phyloP scores from a whole-genome alignment of 192 early-diverging fungal genomes.

The Entomortierella chlamydospora region DNA sequence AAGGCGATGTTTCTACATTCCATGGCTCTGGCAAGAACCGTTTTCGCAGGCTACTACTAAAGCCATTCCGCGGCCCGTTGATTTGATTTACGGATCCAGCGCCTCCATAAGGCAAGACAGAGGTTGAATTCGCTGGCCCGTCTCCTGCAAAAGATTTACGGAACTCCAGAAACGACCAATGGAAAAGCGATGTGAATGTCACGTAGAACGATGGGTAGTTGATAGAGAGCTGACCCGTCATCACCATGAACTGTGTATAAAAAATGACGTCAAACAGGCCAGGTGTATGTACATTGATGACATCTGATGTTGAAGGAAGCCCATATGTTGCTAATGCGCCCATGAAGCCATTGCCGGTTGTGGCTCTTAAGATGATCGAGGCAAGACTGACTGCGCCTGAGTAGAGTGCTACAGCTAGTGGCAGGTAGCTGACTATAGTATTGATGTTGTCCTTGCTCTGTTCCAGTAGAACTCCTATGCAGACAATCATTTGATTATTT shows the following conservation, averaged over 20 bases:
- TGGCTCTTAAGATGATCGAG: slow-evolving; percentile 34
- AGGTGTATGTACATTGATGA: slow-evolving; percentile 59
- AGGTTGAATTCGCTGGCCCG: slow-evolving; percentile 38
- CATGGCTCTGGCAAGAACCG: background rate
- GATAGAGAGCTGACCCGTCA: slow-evolving; percentile 57
- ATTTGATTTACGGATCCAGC: slow-evolving; percentile 46
- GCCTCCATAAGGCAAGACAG: slow-evolving; percentile 36
- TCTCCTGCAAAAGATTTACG: slow-evolving; percentile 42
- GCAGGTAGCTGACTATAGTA: slow-evolving; percentile 30
- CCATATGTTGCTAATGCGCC: slow-evolving; percentile 38
- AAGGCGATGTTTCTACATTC: background rate
- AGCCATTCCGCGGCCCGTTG: background rate
- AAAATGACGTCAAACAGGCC: slow-evolving; percentile 64
- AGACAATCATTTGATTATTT: slow-evolving; percentile 26
- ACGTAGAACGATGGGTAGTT: slow-evolving; percentile 61
- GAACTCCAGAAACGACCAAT: slow-evolving; percentile 58
- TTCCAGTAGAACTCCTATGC: slow-evolving; percentile 32
- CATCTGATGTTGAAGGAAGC: slow-evolving; percentile 17
- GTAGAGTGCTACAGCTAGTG: slow-evolving; percentile 34
- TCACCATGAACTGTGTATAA: slow-evolving; percentile 63
- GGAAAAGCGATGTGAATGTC: slow-evolving; percentile 60
- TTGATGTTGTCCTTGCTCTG: slow-evolving; percentile 28
- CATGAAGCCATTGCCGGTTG: slow-evolving; percentile 28
- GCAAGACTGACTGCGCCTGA: slow-evolving; percentile 25
- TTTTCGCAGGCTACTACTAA: background rate